Evolutionary conservation across 768 basidiomycete genomes (phyloP).

Genomic region (Leucosporidium yakuticum): DNA sequence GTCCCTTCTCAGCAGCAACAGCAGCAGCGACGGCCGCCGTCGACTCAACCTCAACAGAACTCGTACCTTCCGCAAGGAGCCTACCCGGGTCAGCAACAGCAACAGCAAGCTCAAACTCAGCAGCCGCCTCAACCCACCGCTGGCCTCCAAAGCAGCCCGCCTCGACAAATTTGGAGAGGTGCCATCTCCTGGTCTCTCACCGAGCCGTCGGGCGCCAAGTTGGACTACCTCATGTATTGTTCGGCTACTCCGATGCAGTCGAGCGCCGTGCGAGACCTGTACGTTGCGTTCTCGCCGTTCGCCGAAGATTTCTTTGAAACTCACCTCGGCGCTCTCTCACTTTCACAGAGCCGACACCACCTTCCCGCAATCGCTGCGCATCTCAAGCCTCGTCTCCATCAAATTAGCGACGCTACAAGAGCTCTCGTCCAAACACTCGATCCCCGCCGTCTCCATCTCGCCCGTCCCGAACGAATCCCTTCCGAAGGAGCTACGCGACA

Average conservation of each 20-base stretch:
- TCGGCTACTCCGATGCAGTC: conserved; percentile 24
- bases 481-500: conserved; percentile 19
- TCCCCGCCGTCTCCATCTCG: conserved; percentile 23
- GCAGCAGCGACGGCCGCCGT: not conserved
- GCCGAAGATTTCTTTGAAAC: too few species aligned
- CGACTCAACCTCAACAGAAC: not conserved
- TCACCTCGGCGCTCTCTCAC: too few species aligned
- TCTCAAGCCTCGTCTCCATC: conserved; percentile 19
- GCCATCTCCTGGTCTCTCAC: conserved; percentile 23
- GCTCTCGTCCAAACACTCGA: conserved; percentile 24
- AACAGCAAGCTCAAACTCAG: not conserved
- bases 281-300: conserved; percentile 3
- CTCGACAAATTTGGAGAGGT: conserved; percentile 17
- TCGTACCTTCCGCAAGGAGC: not conserved
- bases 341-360: conserved; percentile 17
- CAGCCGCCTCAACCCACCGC: not conserved
- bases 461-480: conserved; percentile 16
- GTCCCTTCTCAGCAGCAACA: not conserved
- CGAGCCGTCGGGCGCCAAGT: not conserved
- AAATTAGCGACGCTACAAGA: conserved; percentile 23
- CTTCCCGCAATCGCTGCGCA: conserved; percentile 16
- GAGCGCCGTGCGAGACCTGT: conserved; percentile 23
- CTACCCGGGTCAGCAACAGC: too few species aligned
- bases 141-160: too few species aligned
- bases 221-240: conserved; percentile 27